Base-by-base conservation (phyloP, 2,329 filamentous ascomycete genomes). In the Plenodomus lindquistii region DNA sequence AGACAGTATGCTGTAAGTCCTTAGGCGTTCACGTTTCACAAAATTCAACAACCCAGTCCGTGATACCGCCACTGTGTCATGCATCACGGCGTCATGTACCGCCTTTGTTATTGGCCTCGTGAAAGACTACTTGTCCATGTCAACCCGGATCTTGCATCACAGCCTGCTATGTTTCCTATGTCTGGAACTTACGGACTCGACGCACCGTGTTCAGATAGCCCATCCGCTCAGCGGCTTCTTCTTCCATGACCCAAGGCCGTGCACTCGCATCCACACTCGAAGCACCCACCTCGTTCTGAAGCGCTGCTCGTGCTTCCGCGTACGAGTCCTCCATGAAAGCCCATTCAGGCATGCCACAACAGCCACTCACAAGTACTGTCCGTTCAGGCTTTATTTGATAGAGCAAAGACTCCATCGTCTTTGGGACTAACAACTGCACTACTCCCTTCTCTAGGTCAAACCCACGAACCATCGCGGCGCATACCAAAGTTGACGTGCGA, bases 391-490 rank as follows among this genome's bases (percentile, higher is more conserved):
- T 41, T 27, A 73, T 22, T 1, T 31, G 48, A 4, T 48, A 40
- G 22, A 72, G 18, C 0, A 65, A 34, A 7, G 38, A 22, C 11
- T 70, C 66, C 21, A 69, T 61, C 5, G 67, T 55, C 1, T 85
- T 75, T 0, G 88, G 87, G 0, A 86, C 87, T 2, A 91, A 65
- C 1, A 93, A 62, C 49, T 91, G 85, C 3, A 93, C 71, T 5
- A 76, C 66, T 3, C 77, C 74, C 1, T 72, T 76, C 18, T 71
- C 65, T 0, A 73, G 62, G 62, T 92, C 86, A 48, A 92, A 83
- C 4, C 85, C 87, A 1, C 87, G 81, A n/a, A 94, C 70, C 8
- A 93, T 76, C 0, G 82, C 87, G 2, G 89, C 74, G 2, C 87
- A 87, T 3, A 90, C 69, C 13, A 82, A 78, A 18, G 75, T 75